Evolutionary conservation across 2,329 filamentous ascomycete species (phyloP), one percentile per base, ranked within the genome.

Genomic region (Trichoderma sp.): DNA sequence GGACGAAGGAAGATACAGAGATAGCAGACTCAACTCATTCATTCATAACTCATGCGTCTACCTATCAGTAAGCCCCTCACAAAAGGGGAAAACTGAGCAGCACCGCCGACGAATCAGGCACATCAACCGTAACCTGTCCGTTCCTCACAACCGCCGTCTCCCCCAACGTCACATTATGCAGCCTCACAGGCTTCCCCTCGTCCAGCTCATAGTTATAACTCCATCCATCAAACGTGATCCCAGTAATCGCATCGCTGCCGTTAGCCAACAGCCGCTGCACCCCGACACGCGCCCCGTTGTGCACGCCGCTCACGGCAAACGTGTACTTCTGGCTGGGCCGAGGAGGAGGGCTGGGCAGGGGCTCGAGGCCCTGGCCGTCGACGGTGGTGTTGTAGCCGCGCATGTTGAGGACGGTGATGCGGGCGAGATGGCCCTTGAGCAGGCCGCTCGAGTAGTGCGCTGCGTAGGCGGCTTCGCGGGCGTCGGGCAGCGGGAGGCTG

Each of bases 121-220:
- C 79, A 15, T 66, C n/a, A 63, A 79, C 71, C 14, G 71, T 72
- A 0, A 79, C 71, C 57, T 72, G 71, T 1, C 81, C 83, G 19
- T 75, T 71, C 3, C 67, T 67, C 5, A 77, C 73, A 30, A 71
- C 68, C 0, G 79, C 72, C 26, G 30, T 78, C 75, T 87, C 83
- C 0, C 79, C 82, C 4, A 76, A 72, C 3, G 85, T 88, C 15
- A 86, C 80, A 71, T 89, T 88, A 0, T 67, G 64, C 73, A 88
- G 68, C 64, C 79, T 72, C 41, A 86, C 83, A 2, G 86, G 84
- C 71, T 72, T 75, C 0, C 86, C 87, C 4, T 77, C 69, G 12
- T 82, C 79, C 57, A 88, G 74, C 73, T 89, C 86, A 65, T 82
- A 82, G 69, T 88, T 85, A 68, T 86, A 90, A 67, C 83, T 88